Conservation (phyloP, 2,329 filamentous ascomycete species). For the Clarireedia homoeocarpa region DNA sequence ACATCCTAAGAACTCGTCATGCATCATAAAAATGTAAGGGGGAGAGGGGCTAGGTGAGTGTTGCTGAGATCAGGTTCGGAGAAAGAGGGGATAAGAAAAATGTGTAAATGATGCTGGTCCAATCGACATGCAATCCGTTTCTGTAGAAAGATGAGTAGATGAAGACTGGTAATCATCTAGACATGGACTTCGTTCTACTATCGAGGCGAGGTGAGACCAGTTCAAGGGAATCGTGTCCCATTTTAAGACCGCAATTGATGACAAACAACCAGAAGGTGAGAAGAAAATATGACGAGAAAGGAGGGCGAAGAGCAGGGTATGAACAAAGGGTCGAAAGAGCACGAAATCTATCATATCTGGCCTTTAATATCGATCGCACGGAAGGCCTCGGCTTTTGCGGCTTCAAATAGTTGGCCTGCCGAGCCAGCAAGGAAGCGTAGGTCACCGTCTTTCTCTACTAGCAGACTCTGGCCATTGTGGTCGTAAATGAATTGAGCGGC, state of each 20-base stretch:
- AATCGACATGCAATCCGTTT: conserved; percentile 4
- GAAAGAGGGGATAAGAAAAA: conserved; percentile 4
- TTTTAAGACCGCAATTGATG: neutral
- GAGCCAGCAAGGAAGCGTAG: conserved; percentile 70
- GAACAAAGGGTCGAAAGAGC: conserved; percentile 7
- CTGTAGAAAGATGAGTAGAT: conserved; percentile 3
- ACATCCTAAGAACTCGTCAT: conserved; percentile 1
- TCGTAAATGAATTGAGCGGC: conserved; percentile 86
- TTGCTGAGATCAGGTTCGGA: neutral
- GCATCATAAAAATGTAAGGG: conserved; percentile 1
- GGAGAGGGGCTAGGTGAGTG: neutral
- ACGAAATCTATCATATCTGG: conserved; percentile 57
- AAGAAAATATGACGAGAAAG: conserved; percentile 11
- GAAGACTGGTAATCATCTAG: conserved; percentile 1
- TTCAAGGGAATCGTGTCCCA: neutral
- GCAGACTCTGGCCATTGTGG: conserved; percentile 63
- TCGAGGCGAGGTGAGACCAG: neutral
- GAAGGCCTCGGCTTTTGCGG: conserved; percentile 66
- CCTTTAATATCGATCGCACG: conserved; percentile 92
- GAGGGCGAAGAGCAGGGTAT: conserved; percentile 8
- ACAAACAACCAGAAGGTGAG: conserved; percentile 1
- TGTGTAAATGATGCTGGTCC: neutral
- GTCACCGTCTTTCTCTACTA: conserved; percentile 68
- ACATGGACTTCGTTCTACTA: conserved; percentile 2
- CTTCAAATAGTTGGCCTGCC: conserved; percentile 66